A percentile compares a stretch with the other conserved stretches of the same genome.
phyloP scores from a whole-genome alignment of 2,329 filamentous ascomycete species.

The Bipolaris sorokiniana region DNA sequence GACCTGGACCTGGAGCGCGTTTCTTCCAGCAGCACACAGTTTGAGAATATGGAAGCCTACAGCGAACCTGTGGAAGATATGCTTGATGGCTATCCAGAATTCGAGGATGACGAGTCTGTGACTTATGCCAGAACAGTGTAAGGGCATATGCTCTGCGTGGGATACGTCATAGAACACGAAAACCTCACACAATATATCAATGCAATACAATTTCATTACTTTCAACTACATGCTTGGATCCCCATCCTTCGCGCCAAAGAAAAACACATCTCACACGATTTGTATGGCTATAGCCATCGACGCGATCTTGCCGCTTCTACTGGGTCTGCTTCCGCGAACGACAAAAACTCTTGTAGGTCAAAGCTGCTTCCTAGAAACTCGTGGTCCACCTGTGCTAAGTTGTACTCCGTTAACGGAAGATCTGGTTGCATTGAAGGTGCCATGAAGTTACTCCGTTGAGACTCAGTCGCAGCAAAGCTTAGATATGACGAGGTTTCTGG shows the following conservation, averaged over 20 bases:
- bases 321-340: background rate
- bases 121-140: background rate
- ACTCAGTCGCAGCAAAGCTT: background rate
- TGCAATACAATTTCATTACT: background rate
- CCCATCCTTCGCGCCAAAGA: too few species aligned
- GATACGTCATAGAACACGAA: background rate
- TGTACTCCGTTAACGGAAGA: background rate
- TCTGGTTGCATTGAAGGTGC: background rate
- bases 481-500: background rate
- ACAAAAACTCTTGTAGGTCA: slow-evolving; percentile 4
- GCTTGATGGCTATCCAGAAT: background rate
- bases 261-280: too few species aligned
- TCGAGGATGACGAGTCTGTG: background rate
- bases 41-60: slow-evolving; percentile 13
- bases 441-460: background rate
- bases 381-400: background rate
- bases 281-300: background rate
- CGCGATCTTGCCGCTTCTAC: background rate
- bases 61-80: background rate
- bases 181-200: background rate
- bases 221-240: background rate
- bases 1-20: background rate
- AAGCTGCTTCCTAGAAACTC: background rate
- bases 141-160: background rate
- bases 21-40: slow-evolving; percentile 6